Percentiles rank a stretch among this genome's conserved stretches.
Conservation (phyloP, 441 rosid species). For the Hura crepitans region DNA sequence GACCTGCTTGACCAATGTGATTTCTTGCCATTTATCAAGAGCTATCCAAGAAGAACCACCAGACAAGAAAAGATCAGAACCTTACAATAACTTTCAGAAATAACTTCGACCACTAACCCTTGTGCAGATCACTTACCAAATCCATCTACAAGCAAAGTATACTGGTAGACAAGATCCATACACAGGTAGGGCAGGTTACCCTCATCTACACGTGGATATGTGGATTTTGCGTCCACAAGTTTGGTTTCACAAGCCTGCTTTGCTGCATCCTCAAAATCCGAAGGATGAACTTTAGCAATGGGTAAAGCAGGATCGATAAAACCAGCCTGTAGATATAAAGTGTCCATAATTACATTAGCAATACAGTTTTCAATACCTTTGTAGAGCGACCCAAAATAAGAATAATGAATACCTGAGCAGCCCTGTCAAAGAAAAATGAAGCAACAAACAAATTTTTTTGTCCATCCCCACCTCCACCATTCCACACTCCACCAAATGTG, state of each 20-base stretch:
- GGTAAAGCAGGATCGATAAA: slow-evolving; percentile 58
- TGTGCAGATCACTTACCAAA: slow-evolving; percentile 50
- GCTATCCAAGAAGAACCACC: slow-evolving; percentile 36
- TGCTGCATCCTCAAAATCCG: slow-evolving; percentile 69
- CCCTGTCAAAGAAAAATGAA: slow-evolving; percentile 94
- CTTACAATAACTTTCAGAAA: background rate
- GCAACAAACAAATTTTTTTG: slow-evolving; percentile 84
- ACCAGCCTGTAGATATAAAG: slow-evolving; percentile 69
- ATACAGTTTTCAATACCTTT: background rate
- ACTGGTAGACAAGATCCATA: slow-evolving; percentile 94
- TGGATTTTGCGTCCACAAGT: slow-evolving; percentile 54
- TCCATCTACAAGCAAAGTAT: slow-evolving; percentile 79
- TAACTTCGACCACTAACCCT: background rate
- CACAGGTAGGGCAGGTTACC: slow-evolving; percentile 69
- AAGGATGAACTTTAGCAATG: slow-evolving; percentile 66
- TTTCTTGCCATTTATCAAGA: slow-evolving; percentile 66
- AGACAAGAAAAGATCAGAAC: slow-evolving; percentile 11
- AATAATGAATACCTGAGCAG: slow-evolving; percentile 69
- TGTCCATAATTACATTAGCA: slow-evolving; percentile 12
- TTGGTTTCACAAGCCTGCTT: slow-evolving; percentile 76
- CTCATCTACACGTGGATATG: slow-evolving; percentile 47
- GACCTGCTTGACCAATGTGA: slow-evolving; percentile 82
- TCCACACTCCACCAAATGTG: slow-evolving; percentile 95
- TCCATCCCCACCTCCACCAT: slow-evolving; percentile 98
- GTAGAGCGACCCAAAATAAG: background rate